These are phyloP conservation scores for Mortierella sp. DNA, from an alignment of 371 early-diverging fungal genomes.

Conservation along the genomic window DNA sequence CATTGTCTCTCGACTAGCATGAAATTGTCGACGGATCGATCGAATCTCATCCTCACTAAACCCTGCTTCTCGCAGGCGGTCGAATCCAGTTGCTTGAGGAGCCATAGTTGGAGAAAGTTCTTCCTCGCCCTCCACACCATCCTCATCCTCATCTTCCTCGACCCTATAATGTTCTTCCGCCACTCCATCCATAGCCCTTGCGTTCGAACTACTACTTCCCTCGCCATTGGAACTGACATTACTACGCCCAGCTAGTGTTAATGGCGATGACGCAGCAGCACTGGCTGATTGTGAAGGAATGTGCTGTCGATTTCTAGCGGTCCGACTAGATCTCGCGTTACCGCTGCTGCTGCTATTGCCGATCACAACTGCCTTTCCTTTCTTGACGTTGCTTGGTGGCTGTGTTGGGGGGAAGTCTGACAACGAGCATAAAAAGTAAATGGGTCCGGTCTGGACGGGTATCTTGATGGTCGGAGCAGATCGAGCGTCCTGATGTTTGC, in stretches of 20 bases:
- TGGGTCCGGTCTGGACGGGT: constrained; percentile 57
- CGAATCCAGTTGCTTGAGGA: constrained; percentile 71
- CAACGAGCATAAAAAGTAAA: constrained; percentile 51
- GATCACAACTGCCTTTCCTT: constrained; percentile 44
- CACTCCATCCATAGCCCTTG: not conserved
- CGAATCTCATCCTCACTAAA: constrained; percentile 78
- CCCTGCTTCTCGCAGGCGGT: constrained; percentile 77
- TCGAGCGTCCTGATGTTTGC: not conserved
- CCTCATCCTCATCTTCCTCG: not conserved
- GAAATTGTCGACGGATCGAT: constrained; percentile 74
- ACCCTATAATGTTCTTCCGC: constrained; percentile 1
- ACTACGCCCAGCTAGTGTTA: constrained; percentile 19
- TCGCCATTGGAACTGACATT: not conserved
- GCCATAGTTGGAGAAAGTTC: constrained; percentile 32
- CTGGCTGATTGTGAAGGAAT: constrained; percentile 20
- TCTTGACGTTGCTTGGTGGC: constrained; percentile 22
- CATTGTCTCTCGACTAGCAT: constrained; percentile 54
- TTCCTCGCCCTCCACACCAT: constrained; percentile 11
- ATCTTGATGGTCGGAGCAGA: constrained; percentile 29
- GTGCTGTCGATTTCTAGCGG: constrained; percentile 7
- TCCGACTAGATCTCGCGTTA: constrained; percentile 5
- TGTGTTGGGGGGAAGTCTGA: constrained; percentile 40
- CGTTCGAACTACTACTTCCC: constrained; percentile 10
- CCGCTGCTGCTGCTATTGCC: constrained; percentile 1
- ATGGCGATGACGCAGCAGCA: constrained; percentile 20